Evolutionary conservation across 2,329 filamentous ascomycete species (phyloP).

Genomic region (Hymenotorrendiella dingleyae): DNA sequence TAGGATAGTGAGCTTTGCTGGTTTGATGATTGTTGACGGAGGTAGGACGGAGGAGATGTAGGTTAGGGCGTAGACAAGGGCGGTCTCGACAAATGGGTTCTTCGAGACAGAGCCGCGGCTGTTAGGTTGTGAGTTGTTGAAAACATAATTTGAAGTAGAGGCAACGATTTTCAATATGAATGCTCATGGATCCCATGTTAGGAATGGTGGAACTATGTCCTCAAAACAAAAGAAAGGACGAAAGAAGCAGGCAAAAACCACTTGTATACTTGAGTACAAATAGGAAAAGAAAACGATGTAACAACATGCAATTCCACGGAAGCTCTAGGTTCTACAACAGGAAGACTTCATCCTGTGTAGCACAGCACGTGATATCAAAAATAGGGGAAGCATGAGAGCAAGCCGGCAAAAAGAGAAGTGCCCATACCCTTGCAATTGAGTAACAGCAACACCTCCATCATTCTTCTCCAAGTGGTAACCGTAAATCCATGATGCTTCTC

Average conservation of each 20-base stretch:
- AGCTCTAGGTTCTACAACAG: too few species aligned
- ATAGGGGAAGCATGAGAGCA: conserved; percentile 6
- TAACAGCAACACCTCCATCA: conserved; percentile 74
- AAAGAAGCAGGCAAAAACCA: too few species aligned
- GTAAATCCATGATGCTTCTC: conserved; percentile 82
- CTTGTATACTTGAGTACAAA: too few species aligned
- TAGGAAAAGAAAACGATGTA: too few species aligned
- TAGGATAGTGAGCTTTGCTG: conserved; percentile 75
- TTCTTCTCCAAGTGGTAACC: conserved; percentile 64
- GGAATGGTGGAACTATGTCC: too few species aligned
- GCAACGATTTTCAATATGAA: too few species aligned
- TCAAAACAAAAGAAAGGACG: too few species aligned
- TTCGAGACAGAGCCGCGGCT: conserved; percentile 40
- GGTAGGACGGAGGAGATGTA: conserved; percentile 54
- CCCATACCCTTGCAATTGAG: conserved; percentile 70
- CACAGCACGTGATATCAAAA: conserved; percentile 3
- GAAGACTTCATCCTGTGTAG: too few species aligned
- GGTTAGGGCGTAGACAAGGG: conserved; percentile 78
- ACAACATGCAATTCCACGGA: too few species aligned
- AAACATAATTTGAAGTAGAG: neutral
- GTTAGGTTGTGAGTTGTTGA: conserved; percentile 9
- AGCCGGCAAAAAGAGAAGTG: conserved; percentile 11
- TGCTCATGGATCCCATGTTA: too few species aligned
- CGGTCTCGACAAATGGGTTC: conserved; percentile 93
- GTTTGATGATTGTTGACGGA: conserved; percentile 46